Evolutionary conservation across 805 yeast genomes (phyloP).

Genomic region (Yarrowia sp.): DNA sequence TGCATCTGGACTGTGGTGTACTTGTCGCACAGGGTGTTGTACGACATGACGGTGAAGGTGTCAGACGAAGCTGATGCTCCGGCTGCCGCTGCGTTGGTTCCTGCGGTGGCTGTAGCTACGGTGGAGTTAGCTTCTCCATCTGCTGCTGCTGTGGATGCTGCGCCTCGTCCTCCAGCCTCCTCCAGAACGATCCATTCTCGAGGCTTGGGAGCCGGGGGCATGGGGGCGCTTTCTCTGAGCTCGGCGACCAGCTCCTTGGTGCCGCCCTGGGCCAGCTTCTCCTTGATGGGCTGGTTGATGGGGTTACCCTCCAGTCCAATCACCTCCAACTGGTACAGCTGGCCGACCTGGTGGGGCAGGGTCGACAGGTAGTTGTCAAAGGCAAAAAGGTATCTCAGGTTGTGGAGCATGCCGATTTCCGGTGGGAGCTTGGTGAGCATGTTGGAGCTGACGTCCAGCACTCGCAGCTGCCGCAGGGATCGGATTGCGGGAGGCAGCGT

Average conservation of each 20-base stretch:
- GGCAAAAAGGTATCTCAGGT: constrained; percentile 78
- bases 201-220: constrained; percentile 67
- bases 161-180: constrained; percentile 49
- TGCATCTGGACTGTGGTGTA: constrained; percentile 93
- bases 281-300: constrained; percentile 67
- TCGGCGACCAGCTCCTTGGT: constrained; percentile 81
- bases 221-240: constrained; percentile 82
- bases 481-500: constrained; percentile 71
- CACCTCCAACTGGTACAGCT: constrained; percentile 80
- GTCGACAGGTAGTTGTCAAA: constrained; percentile 83
- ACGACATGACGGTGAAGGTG: constrained; percentile 77
- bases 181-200: constrained; percentile 84
- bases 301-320: constrained; percentile 95
- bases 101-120: constrained; percentile 28
- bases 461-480: constrained; percentile 73
- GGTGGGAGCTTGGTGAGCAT: constrained; percentile 73
- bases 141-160: constrained; percentile 3
- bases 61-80: constrained; percentile 26
- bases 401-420: constrained; percentile 83
- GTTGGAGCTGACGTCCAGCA: constrained; percentile 86
- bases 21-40: constrained; percentile 93
- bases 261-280: constrained; percentile 78
- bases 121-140: constrained; percentile 16
- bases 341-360: constrained; percentile 86
- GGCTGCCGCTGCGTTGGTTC: constrained; percentile 16